These are phyloP conservation scores for Lathyrus tuberosus DNA, from an alignment of 306 rosid genomes.

Conservation along the genomic window DNA sequence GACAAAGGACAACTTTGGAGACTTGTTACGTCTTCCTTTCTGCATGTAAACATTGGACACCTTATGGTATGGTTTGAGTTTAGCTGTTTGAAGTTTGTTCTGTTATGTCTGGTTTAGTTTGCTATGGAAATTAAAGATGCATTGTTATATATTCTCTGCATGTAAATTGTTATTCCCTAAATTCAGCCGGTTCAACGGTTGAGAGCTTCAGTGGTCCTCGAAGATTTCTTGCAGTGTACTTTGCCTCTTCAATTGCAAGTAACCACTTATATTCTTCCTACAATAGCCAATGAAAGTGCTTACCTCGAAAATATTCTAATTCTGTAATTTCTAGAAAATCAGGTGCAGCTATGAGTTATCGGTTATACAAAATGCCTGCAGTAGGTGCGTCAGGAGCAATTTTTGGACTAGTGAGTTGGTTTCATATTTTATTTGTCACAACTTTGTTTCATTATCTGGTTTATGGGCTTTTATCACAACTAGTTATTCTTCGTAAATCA, in stretches of 20 bases:
- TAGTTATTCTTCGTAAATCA: constrained; percentile 1
- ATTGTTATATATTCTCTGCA: constrained; percentile 37
- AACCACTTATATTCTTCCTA: constrained; percentile 58
- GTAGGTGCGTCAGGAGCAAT: constrained; percentile 95
- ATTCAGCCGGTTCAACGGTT: constrained; percentile 79
- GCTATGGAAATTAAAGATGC: not conserved
- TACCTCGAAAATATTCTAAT: constrained; percentile 55
- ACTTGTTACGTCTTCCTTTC: too few species aligned
- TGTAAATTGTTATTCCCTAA: constrained; percentile 85
- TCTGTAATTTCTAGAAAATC: constrained; percentile 61
- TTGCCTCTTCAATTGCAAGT: constrained; percentile 86
- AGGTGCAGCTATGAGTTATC: constrained; percentile 89
- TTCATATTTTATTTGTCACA: constrained; percentile 2
- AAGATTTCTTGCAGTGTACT: constrained; percentile 81
- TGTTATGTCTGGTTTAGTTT: constrained; percentile 21
- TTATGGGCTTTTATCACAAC: not conserved
- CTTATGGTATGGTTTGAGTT: constrained; percentile 63
- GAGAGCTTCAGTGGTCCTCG: constrained; percentile 78
- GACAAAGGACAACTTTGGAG: too few species aligned
- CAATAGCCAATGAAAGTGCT: constrained; percentile 49
- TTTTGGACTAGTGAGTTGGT: constrained; percentile 80
- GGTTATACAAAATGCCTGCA: constrained; percentile 72
- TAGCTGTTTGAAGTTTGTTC: constrained; percentile 25
- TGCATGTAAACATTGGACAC: constrained; percentile 89
- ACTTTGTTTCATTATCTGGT: not conserved